phyloP scores from a whole-genome alignment of 2,329 filamentous ascomycete genomes.

The Neonectria ditissima region DNA sequence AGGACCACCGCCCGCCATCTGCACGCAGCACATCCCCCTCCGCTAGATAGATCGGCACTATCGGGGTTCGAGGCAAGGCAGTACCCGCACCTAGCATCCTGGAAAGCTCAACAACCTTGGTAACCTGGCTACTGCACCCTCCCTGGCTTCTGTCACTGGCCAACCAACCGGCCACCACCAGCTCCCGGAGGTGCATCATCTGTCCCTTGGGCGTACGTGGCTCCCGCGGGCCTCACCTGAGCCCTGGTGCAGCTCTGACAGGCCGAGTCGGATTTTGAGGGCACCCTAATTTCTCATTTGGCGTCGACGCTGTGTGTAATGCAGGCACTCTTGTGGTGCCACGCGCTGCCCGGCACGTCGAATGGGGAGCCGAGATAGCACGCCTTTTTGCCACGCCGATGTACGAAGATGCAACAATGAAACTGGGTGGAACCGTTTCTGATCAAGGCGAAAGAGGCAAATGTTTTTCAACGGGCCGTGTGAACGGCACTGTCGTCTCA shows the following conservation, averaged over 20 bases:
- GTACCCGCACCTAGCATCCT: slow-evolving; percentile 22
- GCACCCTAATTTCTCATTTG: slow-evolving; percentile 23
- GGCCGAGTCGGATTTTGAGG: slow-evolving; percentile 22
- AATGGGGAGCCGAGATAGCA: slow-evolving; percentile 14
- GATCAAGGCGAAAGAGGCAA: slow-evolving; percentile 27
- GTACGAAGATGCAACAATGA: slow-evolving; percentile 13
- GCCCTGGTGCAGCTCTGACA: slow-evolving; percentile 1
- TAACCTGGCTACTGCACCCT: slow-evolving; percentile 25
- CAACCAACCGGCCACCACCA: slow-evolving; percentile 16
- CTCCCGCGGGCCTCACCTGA: slow-evolving; percentile 3
- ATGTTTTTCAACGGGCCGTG: slow-evolving; percentile 12
- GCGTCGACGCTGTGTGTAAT: slow-evolving; percentile 27
- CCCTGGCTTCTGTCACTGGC: slow-evolving; percentile 22
- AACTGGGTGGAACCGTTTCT: slow-evolving; percentile 27
- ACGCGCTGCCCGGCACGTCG: slow-evolving; percentile 16
- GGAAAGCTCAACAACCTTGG: slow-evolving; percentile 8
- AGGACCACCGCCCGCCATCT: background rate
- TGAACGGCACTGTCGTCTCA: slow-evolving; percentile 25
- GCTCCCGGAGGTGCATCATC: slow-evolving; percentile 40
- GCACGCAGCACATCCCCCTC: slow-evolving; percentile 6
- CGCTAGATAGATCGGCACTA: slow-evolving; percentile 29
- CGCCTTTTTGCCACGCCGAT: slow-evolving; percentile 10
- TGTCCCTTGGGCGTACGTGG: slow-evolving; percentile 23
- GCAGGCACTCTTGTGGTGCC: slow-evolving; percentile 28
- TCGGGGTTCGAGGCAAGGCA: slow-evolving; percentile 32